A percentile compares a stretch with the other conserved stretches of the same genome.
These are phyloP conservation scores for Alternaria panax DNA, from an alignment of 2,329 filamentous ascomycete species.

Conservation along the genomic window DNA sequence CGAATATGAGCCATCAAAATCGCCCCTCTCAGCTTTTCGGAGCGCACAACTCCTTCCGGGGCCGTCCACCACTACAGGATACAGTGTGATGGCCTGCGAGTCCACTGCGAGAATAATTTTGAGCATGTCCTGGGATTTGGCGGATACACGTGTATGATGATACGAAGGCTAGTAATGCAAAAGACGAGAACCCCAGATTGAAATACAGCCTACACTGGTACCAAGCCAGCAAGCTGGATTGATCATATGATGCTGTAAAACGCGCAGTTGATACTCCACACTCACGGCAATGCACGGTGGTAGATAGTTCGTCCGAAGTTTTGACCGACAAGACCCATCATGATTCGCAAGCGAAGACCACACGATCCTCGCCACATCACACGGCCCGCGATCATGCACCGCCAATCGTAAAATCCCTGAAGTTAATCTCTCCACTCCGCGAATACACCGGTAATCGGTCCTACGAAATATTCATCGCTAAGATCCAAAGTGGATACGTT, in stretches of 20 bases:
- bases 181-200: not conserved
- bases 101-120: not conserved
- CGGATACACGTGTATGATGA: not conserved
- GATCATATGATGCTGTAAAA: not conserved
- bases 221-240: not conserved
- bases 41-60: not conserved
- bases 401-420: not conserved
- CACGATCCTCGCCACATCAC: not conserved
- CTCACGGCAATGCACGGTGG: not conserved
- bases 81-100: not conserved
- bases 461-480: constrained; percentile 25
- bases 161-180: not conserved
- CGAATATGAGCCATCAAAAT: not conserved
- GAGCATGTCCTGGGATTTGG: not conserved
- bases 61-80: not conserved
- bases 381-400: not conserved
- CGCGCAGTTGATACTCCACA: not conserved
- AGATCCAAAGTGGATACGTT: constrained; percentile 14
- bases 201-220: not conserved
- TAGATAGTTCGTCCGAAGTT: not conserved
- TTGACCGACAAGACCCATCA: not conserved
- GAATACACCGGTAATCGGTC: constrained; percentile 21
- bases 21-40: not conserved
- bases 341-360: not conserved
- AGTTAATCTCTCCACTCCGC: constrained; percentile 3